Evolutionary conservation across 202 grass and related monocot genomes (phyloP), one percentile per base, ranked within the genome.

Genomic region (Carex sylvatica): DNA sequence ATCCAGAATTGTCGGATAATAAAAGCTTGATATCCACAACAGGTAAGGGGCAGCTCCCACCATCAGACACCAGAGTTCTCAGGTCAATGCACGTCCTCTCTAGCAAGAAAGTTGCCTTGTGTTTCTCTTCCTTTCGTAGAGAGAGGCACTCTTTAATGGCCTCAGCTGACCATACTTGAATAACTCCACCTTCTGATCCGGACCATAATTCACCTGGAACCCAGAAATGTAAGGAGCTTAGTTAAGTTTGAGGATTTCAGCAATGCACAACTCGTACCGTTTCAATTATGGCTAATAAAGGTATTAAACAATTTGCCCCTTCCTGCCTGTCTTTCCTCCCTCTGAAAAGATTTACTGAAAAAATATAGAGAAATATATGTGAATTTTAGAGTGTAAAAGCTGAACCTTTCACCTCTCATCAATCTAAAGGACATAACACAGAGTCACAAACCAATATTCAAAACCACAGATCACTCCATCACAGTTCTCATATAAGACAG

Each of bases 1-100:
- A 98, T 85, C 87, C 91, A 84, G 88, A 93, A 93, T 91, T 94
- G 88, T 98, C 92, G 88, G 88, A 98, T 86, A 94, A 84, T 61
- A 98, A 84, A 89, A 91, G 85, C 94, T 91, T 94, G 64, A 98
- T 86, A 93, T 98, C 95, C 83, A 94, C 71, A 2, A 88, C 85
- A 86, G 95, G 95, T 80, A 98, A 89, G 55, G 84, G 84, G 84
- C 84, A 93, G 78, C 81, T 78, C 83, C 91, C 90, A 91, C 88
- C 92, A 67, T 91, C 92, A 90, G 90, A 91, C 83, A 91, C 92
- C 84, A 93, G 83, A 89, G 63, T 86, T 77, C 90, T 89, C 82
- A 98, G 92, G 70, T 98, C 92, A 88, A 98, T 62, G 81, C 79
- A 94, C 68, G 90, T 92, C 86, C 92, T 94, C 84, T 98, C 92